Conservation (phyloP, 352 stramenopile genomes). For the Globisporangium nodosum region DNA sequence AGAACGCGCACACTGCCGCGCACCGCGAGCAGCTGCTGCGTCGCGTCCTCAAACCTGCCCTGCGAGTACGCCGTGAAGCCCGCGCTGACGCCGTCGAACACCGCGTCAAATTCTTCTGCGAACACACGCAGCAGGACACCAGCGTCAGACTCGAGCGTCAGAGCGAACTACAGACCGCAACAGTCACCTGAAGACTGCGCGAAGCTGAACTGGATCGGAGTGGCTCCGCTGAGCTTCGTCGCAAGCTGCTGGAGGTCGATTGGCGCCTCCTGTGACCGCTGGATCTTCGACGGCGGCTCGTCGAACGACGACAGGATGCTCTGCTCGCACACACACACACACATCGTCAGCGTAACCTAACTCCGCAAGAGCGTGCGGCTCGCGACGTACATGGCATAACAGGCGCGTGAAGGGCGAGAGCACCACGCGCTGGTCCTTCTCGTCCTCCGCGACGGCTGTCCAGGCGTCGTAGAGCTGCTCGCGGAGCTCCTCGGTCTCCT, state of each 20-base stretch:
- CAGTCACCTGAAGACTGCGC: conserved; percentile 18
- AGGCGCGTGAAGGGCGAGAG: conserved; percentile 45
- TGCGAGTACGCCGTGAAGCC: conserved; percentile 68
- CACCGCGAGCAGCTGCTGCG: conserved; percentile 43
- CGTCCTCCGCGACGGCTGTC: conserved; percentile 25
- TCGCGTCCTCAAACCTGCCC: conserved; percentile 52
- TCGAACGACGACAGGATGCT: conserved; percentile 53
- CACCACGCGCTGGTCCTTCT: conserved; percentile 22
- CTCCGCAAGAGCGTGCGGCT: no score
- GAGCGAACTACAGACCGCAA: neutral
- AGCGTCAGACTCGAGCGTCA: neutral
- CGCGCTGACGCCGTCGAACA: conserved; percentile 52
- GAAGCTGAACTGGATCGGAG: conserved; percentile 59
- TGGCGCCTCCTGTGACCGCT: conserved; percentile 20
- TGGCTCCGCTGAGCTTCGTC: conserved; percentile 20
- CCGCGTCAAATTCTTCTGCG: conserved; percentile 30
- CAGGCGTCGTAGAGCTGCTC: conserved; percentile 58
- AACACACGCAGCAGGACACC: neutral
- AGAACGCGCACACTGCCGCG: conserved; percentile 67
- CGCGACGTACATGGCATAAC: conserved; percentile 46
- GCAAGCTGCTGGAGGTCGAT: conserved; percentile 39
- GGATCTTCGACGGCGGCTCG: conserved; percentile 13
- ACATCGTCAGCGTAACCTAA: neutral
- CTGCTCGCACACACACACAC: conserved; percentile 15
- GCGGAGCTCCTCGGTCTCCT: conserved; percentile 46